Percentiles rank a stretch among this genome's conserved stretches.
These are phyloP conservation scores for Sporothrix globosa DNA, from an alignment of 2,329 filamentous ascomycete species.

Conservation along the genomic window DNA sequence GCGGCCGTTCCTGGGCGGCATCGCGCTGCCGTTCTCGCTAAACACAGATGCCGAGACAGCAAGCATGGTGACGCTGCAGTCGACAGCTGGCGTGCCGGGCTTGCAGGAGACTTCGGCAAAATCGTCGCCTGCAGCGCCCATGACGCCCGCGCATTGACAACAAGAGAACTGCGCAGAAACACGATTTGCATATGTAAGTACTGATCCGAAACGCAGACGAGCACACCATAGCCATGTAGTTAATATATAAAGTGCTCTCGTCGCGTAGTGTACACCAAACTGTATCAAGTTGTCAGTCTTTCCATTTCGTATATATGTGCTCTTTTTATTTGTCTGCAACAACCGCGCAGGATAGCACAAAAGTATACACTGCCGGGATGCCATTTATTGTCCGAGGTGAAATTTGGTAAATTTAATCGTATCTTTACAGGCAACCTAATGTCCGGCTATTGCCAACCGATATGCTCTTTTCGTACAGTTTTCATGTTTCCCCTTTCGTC, in stretches of 20 bases:
- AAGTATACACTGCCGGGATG: neutral
- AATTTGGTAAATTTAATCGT: conserved; percentile 13
- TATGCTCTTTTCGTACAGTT: conserved; percentile 5
- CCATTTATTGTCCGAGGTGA: neutral
- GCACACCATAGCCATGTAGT: neutral
- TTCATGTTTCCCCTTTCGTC: neutral
- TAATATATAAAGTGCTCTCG: neutral
- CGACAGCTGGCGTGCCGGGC: conserved; percentile 36
- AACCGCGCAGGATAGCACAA: neutral
- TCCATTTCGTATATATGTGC: neutral
- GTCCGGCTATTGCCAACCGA: conserved; percentile 1
- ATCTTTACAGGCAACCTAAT: neutral
- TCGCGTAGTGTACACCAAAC: neutral
- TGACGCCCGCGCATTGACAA: neutral
- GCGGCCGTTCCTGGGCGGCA: conserved; percentile 67
- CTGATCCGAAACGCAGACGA: neutral
- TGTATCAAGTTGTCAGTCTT: neutral
- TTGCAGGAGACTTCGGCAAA: neutral
- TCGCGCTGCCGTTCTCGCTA: conserved; percentile 74
- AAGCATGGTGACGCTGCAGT: conserved; percentile 69
- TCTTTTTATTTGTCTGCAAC: neutral
- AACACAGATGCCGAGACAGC: conserved; percentile 66
- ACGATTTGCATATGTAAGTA: neutral
- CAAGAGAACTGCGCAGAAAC: neutral
- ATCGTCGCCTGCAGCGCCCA: neutral